Evolutionary conservation across 2,329 filamentous ascomycete genomes (phyloP), one percentile per base, ranked within the genome.

Genomic region (Xylariaceae sp.): DNA sequence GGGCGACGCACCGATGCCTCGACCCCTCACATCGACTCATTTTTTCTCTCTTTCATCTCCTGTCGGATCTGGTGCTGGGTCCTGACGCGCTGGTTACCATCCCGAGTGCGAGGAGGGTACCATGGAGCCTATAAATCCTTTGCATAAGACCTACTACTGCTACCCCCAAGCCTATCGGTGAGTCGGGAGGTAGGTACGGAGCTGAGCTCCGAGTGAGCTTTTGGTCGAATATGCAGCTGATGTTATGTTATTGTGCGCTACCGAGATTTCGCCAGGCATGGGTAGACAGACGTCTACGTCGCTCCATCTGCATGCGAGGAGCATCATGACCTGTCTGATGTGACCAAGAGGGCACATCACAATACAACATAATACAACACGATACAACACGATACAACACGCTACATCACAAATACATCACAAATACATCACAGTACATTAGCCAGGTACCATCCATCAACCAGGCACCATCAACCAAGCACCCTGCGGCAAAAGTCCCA

Each of bases 151-250:
- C 27, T 42, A 29, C 49, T 34, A 40, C 40, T 12, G 26, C 40
- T 11, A 50, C 45, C 19, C 30, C 37, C 46, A 12, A 43, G 56
- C 50, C 53, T 56, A 35, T 56, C 56, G 56, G 54, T 59, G 56
- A 54, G 56, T 43, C 27, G 53, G 35, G 34, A 37, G 35, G 48
- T 41, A 26, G 47, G 50, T 45, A 50, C 40, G 39, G 32, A 50
- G 40, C 19, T 52, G 39, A 47, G 53, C 37, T 51, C 41, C 19
- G 19, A 19, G 19, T 19, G 19, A 19, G 19, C 19, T 19, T 19
- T 19, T 19, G 19, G 19, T 19, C 19, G 19, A 29, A 40, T 48
- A 27, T 51, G 50, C 40, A 34, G 32, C 11, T 6, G 2, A 8
- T 44, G 6, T 6, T 11, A 44, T 44, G 35, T 37, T 44, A 44